Evolutionary conservation across 176 grass and related monocot genomes (phyloP), one percentile per base, ranked within the genome.

Genomic region (Phyllostachys edulis): DNA sequence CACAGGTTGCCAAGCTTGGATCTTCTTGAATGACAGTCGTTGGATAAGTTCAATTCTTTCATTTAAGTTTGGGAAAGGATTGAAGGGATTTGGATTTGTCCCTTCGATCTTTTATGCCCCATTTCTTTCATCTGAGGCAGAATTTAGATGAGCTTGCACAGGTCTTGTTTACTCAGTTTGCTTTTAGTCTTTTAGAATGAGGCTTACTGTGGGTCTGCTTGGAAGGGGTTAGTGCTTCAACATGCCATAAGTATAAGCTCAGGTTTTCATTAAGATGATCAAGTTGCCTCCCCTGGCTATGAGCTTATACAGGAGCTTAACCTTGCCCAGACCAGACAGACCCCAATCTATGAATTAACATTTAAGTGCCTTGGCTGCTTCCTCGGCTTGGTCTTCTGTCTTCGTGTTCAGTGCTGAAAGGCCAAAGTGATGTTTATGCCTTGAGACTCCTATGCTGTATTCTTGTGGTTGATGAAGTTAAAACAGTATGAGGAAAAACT

Each of bases 151-250:
- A 84, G 42, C 45, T 47, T 81, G 54, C 54, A 39, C 32, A 51
- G 6, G 34, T 40, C 42, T 37, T 75, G 15, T 78, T 60, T 55
- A 55, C 66, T 77, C 7, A 23, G 23, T 64, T 78, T 88, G 38
- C 66, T 75, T 34, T 74, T 84, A 16, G 81, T 20, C 66, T 75
- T 34, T 74, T 84, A 16, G 81, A 79, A 69, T 13, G 63, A 81
- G 40, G 8, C 6, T 75, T 41, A 66, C 9, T 78, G 27, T 59
- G 12, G 20, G 13, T 47, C 49, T 84, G 61, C 52, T 69, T 61
- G 17, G 71, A 75, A 26, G 34, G 44, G 32, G 4, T 63, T 67
- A 76, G 40, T 60, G 38, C 52, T 81, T 76, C 40, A 69, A 69
- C 26, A 67, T 65, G 27, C 63, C 52, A 87, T 59, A 66, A 67